Evolutionary conservation across 495 filamentous ascomycete genomes (phyloP).

Genomic region (Penicillium samsonianum): DNA sequence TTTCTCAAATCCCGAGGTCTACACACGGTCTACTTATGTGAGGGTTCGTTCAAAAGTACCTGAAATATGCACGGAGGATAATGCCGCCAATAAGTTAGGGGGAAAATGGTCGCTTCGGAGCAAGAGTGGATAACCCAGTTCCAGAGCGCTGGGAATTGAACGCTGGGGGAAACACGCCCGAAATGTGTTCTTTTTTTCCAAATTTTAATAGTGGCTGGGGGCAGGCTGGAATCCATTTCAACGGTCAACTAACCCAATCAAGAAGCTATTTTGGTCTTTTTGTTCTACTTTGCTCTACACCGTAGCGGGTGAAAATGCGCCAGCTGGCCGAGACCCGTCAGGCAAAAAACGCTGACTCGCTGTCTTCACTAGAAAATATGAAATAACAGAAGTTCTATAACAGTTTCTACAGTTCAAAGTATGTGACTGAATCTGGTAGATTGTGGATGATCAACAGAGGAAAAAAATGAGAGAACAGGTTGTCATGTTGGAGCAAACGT

Average conservation of each 20-base stretch:
- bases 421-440: too few relatives aligned
- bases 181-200: background rate
- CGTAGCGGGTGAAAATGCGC: too few relatives aligned
- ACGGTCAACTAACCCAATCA: constrained; percentile 26
- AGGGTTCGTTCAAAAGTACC: constrained; percentile 8
- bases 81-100: constrained; percentile 4
- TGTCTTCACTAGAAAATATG: too few relatives aligned
- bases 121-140: constrained; percentile 6
- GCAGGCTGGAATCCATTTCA: constrained; percentile 14
- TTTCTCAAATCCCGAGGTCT: constrained; percentile 4
- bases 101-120: constrained; percentile 9
- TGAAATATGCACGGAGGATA: background rate
- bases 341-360: too few relatives aligned
- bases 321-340: too few relatives aligned
- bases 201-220: constrained; percentile 5
- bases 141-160: constrained; percentile 15
- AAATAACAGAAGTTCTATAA: too few relatives aligned
- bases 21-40: background rate
- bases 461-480: background rate
- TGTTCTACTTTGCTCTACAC: background rate
- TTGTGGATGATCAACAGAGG: too few relatives aligned
- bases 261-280: background rate
- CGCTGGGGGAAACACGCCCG: background rate
- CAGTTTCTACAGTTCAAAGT: too few relatives aligned
- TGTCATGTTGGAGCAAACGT: background rate